Evolutionary conservation across 1,284 basidiomycete species (phyloP).

Genomic region (Ganoderma lucidum): DNA sequence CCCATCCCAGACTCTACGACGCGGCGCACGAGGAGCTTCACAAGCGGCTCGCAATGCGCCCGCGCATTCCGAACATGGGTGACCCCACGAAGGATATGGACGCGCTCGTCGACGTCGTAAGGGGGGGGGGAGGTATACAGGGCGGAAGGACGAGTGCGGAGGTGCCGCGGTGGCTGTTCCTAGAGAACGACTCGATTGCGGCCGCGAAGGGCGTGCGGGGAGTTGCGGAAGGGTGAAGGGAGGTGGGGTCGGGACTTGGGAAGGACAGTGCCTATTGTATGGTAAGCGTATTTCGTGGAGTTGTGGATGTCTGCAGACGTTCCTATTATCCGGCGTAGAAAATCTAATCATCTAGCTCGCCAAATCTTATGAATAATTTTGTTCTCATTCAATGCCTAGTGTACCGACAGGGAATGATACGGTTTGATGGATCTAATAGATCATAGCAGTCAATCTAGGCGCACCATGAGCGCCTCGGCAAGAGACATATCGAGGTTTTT

Average conservation of each 20-base stretch:
- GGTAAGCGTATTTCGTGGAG: background rate
- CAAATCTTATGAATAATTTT: too few species aligned
- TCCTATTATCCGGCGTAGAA: too few species aligned
- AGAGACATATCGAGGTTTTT: too few species aligned
- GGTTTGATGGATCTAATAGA: too few species aligned
- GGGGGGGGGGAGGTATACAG: slow-evolving; percentile 53
- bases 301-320: too few species aligned
- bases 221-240: slow-evolving; percentile 23
- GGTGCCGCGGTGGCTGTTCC: slow-evolving; percentile 26
- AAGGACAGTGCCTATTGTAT: slow-evolving; percentile 6
- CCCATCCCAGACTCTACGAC: slow-evolving; percentile 53
- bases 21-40: slow-evolving; percentile 28
- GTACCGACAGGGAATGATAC: too few species aligned
- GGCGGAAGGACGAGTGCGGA: slow-evolving; percentile 39
- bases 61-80: slow-evolving; percentile 40
- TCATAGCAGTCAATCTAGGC: too few species aligned
- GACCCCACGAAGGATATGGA: slow-evolving; percentile 62
- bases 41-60: background rate
- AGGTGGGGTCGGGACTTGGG: slow-evolving; percentile 20
- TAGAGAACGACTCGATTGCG: slow-evolving; percentile 15
- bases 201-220: slow-evolving; percentile 16
- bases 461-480: too few species aligned
- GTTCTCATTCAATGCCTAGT: too few species aligned
- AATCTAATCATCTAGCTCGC: too few species aligned
- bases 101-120: slow-evolving; percentile 60